These are phyloP conservation scores for Rossbeevera mucosa DNA, from an alignment of 768 basidiomycete genomes.

Conservation along the genomic window DNA sequence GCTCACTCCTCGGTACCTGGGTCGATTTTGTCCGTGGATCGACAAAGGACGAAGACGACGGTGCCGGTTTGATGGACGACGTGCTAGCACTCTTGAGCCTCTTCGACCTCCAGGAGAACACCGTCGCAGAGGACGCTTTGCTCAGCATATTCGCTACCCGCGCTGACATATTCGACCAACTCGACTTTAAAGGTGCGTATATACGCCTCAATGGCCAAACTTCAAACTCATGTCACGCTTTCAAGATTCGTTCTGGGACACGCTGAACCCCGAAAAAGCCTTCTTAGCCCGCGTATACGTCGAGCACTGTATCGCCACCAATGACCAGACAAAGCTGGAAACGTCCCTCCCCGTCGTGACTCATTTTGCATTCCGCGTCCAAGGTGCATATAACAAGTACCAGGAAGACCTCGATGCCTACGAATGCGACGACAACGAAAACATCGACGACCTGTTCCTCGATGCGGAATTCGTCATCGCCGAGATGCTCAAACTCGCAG, in stretches of 20 bases:
- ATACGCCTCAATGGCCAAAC: not conserved
- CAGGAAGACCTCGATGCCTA: slow-evolving; percentile 39
- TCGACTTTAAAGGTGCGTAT: slow-evolving; percentile 65
- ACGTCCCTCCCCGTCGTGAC: slow-evolving; percentile 79
- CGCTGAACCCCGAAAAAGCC: slow-evolving; percentile 67
- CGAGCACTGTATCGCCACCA: slow-evolving; percentile 62
- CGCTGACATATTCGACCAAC: slow-evolving; percentile 57
- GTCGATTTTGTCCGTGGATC: slow-evolving; percentile 49
- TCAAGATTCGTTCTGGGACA: slow-evolving; percentile 67
- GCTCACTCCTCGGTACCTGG: slow-evolving; percentile 71
- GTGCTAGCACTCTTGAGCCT: slow-evolving; percentile 48
- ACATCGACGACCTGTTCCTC: slow-evolving; percentile 33
- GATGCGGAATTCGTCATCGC: slow-evolving; percentile 59
- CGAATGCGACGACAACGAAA: slow-evolving; percentile 45
- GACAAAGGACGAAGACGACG: slow-evolving; percentile 35
- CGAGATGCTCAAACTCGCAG: slow-evolving; percentile 75
- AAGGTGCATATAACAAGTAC: slow-evolving; percentile 64
- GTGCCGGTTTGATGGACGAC: slow-evolving; percentile 33
- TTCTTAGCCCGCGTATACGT: slow-evolving; percentile 83
- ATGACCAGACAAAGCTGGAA: slow-evolving; percentile 62
- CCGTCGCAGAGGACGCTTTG: slow-evolving; percentile 71
- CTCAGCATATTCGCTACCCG: slow-evolving; percentile 64
- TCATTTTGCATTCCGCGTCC: slow-evolving; percentile 69
- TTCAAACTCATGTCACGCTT: not conserved
- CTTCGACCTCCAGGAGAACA: slow-evolving; percentile 56